Percentiles rank a stretch among this genome's conserved stretches.
Conservation (phyloP, 2,329 filamentous ascomycete species). For the Geosmithia flava region DNA sequence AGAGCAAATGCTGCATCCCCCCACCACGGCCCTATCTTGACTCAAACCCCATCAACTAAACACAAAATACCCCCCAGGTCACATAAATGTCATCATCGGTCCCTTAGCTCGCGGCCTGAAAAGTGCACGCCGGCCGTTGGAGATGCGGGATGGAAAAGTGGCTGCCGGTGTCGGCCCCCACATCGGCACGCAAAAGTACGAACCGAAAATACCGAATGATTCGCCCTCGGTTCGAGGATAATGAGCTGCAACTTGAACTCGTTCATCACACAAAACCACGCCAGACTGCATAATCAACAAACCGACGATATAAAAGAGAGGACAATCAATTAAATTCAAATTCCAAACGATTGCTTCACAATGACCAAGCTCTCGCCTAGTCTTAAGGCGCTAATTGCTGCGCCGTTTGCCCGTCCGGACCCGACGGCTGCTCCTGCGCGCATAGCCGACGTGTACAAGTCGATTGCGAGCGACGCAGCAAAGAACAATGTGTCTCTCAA, state of each 20-base stretch:
- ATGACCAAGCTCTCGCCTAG: slow-evolving; percentile 65
- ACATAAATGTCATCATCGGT: neutral
- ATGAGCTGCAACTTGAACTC: neutral
- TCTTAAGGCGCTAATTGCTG: slow-evolving; percentile 64
- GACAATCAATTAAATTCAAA: too few species aligned
- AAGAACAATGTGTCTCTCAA: slow-evolving; percentile 48
- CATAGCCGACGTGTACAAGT: slow-evolving; percentile 51
- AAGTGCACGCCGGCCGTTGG: too few species aligned
- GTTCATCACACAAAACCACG: neutral
- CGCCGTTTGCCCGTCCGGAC: slow-evolving; percentile 52
- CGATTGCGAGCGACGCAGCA: slow-evolving; percentile 50
- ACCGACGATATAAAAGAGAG: too few species aligned
- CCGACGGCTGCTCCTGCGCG: slow-evolving; percentile 50
- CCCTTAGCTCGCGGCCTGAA: neutral
- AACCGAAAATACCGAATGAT: neutral
- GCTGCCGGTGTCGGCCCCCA: neutral
- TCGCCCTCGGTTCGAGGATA: neutral
- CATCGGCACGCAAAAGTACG: neutral
- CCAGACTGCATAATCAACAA: neutral
- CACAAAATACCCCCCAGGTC: neutral
- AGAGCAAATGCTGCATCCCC: neutral
- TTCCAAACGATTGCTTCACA: slow-evolving; percentile 1
- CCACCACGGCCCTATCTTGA: neutral
- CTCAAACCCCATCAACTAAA: neutral
- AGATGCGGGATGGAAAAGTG: neutral